Evolutionary conservation across 2,329 filamentous ascomycete species (phyloP).

Genomic region (Colletotrichum sp.): DNA sequence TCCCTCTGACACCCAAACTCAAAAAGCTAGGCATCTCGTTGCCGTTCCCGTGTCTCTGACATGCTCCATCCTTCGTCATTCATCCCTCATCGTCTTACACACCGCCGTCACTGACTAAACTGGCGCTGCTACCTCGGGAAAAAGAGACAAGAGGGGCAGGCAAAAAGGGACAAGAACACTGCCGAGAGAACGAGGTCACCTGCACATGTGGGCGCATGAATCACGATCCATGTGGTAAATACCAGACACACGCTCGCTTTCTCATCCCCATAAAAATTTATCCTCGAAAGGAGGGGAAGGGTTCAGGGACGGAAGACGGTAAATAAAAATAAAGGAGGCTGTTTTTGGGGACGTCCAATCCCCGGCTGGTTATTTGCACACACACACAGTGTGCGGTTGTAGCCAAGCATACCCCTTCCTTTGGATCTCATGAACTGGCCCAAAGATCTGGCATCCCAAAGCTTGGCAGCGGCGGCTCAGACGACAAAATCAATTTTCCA

Average conservation of each 20-base stretch:
- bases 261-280: neutral
- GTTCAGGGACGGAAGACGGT: neutral
- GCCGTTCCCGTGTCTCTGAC: neutral
- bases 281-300: neutral
- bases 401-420: neutral
- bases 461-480: constrained; percentile 1
- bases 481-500: neutral
- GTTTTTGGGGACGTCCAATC: neutral
- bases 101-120: neutral
- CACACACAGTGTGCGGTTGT: neutral
- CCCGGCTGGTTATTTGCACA: neutral
- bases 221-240: neutral
- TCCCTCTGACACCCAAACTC: neutral
- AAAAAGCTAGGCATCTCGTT: neutral
- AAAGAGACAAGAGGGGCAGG: neutral
- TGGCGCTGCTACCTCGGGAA: neutral
- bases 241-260: neutral
- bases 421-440: neutral
- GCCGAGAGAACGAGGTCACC: neutral
- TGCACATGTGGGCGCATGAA: neutral
- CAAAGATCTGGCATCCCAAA: neutral
- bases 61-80: neutral
- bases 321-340: neutral
- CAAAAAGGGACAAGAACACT: neutral
- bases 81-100: neutral